Conservation (phyloP, 176 grass and related monocot genomes). For the Eleusine coracana region DNA sequence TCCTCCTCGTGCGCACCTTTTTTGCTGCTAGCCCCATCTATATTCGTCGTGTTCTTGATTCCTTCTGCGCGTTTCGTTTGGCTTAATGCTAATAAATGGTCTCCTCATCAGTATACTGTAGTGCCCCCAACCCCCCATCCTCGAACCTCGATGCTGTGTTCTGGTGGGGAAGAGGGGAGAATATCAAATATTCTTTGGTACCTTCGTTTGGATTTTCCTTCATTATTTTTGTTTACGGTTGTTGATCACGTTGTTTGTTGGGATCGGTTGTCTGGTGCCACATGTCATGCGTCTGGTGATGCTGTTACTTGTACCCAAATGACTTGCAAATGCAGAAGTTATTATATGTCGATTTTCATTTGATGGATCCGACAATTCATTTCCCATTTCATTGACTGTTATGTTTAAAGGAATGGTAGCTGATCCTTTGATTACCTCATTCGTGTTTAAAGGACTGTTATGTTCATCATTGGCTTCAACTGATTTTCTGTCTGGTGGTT, state of each 20-base stretch:
- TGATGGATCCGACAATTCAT: neutral
- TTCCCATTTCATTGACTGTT: neutral
- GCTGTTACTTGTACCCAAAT: conserved; percentile 11
- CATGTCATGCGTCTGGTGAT: neutral
- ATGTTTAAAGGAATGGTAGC: neutral
- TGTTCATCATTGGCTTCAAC: neutral
- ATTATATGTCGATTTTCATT: neutral
- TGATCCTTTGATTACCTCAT: conserved; percentile 14
- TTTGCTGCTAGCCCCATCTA: neutral
- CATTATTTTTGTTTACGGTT: neutral
- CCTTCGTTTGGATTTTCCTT: conserved; percentile 4
- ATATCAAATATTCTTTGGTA: neutral
- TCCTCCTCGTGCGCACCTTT: conserved; percentile 4
- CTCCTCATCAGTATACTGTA: neutral
- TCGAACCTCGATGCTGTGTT: neutral
- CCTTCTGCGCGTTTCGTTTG: conserved; percentile 10
- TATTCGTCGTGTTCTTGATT: conserved; percentile 27
- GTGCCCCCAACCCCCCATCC: too few relatives aligned
- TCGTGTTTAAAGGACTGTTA: too few relatives aligned
- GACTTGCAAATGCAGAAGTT: conserved; percentile 4
- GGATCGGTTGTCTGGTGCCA: conserved; percentile 20
- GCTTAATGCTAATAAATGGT: neutral
- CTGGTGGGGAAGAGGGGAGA: neutral
- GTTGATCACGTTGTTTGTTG: neutral
- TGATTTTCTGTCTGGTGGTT: neutral